These are phyloP conservation scores for Mortierella sp. DNA, from an alignment of 371 early-diverging fungal genomes.

Conservation along the genomic window DNA sequence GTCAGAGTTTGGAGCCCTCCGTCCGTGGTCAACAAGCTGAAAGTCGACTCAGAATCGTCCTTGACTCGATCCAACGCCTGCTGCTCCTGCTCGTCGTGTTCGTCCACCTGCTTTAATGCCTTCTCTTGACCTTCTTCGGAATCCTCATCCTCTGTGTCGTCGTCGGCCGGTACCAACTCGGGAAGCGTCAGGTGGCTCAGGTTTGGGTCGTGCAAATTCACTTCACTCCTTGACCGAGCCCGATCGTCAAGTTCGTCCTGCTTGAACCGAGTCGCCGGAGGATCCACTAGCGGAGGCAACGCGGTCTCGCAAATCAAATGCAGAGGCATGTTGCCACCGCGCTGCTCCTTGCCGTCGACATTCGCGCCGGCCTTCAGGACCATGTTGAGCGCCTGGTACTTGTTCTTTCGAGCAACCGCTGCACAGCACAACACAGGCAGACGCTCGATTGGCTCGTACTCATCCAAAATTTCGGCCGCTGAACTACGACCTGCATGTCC, in stretches of 20 bases:
- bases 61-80: constrained; percentile 39
- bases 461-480: constrained; percentile 30
- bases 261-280: constrained; percentile 11
- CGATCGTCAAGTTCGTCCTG: constrained; percentile 19
- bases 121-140: constrained; percentile 29
- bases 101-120: constrained; percentile 29
- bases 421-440: constrained; percentile 54
- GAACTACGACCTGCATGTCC: neutral
- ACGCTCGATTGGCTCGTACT: constrained; percentile 44
- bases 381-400: constrained; percentile 50
- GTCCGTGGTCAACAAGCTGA: constrained; percentile 15
- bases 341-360: constrained; percentile 45
- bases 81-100: constrained; percentile 39
- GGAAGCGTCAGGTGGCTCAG: constrained; percentile 32
- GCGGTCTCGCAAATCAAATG: constrained; percentile 55
- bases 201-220: constrained; percentile 3
- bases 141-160: constrained; percentile 14
- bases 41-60: constrained; percentile 31
- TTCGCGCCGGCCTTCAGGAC: constrained; percentile 55
- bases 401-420: constrained; percentile 55
- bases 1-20: constrained; percentile 7
- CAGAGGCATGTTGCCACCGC: constrained; percentile 49
- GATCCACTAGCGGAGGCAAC: constrained; percentile 23
- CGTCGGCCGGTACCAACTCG: constrained; percentile 11
- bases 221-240: constrained; percentile 2